Evolutionary conservation across 208 protist species (phyloP), one percentile per base, ranked within the genome.

Genomic region (Trypanosoma melophagium): DNA sequence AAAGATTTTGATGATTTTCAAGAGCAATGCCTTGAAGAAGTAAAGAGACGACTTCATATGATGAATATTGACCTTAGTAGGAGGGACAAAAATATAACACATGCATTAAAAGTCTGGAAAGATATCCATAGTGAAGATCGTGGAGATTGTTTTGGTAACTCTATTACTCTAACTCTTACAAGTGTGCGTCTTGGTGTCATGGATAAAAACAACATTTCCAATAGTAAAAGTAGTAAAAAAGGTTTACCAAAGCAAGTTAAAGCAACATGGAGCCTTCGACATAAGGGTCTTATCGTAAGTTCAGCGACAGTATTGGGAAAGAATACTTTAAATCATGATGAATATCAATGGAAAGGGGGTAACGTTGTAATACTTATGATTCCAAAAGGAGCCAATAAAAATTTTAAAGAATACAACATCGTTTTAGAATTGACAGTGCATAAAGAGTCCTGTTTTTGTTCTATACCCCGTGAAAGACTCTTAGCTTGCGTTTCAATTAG

Each of bases 61-160:
- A 19, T 67, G 13, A 59, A 67, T 31, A 12, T 8, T 21, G 62
- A 67, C 12, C 28, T 67, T 19, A 67, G 35, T 58, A 19, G 25
- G 17, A 58, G 28, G 28, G 40, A 58, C 0, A 45, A 13, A n/a
- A 67, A 67, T 22, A 51, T 47, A 31, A 31, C 1, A 2, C 28
- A 67, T 50, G 50, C 62, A 22, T 22, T 49, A 17, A 59, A 13
- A 31, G 45, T 59, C 10, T 67, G 62, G 62, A 17, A 45, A 40
- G 40, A 67, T 24, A 67, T 67, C 59, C 62, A 67, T 67, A 51
- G 62, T 10, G 28, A n/a, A n/a, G 7, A 49, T 31, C 62, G 62
- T 49, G 52, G 50, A 14, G 38, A 59, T 21, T 67, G 62, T 41
- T 67, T 67, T 21, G 62, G 62, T 50, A 51, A 51, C 1, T 59